Evolutionary conservation across 2,329 filamentous ascomycete genomes (phyloP), one percentile per base, ranked within the genome.

Genomic region (Bertia moriformis): DNA sequence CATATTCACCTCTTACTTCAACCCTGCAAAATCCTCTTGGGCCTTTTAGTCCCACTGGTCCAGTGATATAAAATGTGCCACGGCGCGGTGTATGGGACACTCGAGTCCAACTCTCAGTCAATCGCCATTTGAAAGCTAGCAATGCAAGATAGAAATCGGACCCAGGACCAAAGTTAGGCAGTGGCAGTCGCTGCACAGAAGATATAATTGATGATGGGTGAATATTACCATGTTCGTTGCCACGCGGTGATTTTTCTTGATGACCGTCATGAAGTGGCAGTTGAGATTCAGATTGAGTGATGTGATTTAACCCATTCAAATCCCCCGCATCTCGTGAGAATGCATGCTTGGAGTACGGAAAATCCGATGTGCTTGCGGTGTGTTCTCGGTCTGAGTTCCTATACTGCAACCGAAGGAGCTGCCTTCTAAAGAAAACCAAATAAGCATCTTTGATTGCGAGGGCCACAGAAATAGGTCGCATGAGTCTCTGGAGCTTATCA

Each of bases 1-100:
- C 51, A 42, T 58, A 59, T 48, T 57, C 55, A 19, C 53, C 56
- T 15, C 44, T 45, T 7, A 58, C 53, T 42, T 58, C 54, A 39
- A 57, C 45, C 39, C 56, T 51, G 40, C 55, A 58, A 39, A 51
- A 49, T 10, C 55, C 56, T 20, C 48, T 48, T 2, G 53, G 49
- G 3, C 56, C 56, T 38, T 48, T 50, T 1, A 59, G 37, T 4
- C 53, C 54, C 18, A 59, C 49, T 12, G 53, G 54, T 3, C 56
- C 56, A 37, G 43, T 39, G n/a, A 59, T 44, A 24, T 50, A 55
- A 42, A 58, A 57, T 13, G 48, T 48, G 14, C 56, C 56, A 22
- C 52, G 52, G n/a, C 43, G 47, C 38, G 51, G 48, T 29, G 49
- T 49, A 20, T 45, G 46, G 18, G 41, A 39, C 14, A 43, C 42